Conservation (phyloP, 352 stramenopile species). For the Pythium pyrilobum region DNA sequence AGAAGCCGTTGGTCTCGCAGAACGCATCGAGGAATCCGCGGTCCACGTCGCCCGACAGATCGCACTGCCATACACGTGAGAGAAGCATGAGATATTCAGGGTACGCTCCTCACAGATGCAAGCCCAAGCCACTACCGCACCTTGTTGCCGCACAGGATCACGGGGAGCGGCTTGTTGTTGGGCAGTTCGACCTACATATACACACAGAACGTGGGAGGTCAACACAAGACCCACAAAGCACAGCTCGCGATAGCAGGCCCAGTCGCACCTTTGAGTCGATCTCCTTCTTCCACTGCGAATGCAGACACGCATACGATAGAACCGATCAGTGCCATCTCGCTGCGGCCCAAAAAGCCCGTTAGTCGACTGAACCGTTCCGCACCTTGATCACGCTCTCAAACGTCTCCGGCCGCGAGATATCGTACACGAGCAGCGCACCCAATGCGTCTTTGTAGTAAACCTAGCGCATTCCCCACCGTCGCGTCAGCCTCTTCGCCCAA, state of each 20-base stretch:
- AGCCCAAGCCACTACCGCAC: conserved; percentile 22
- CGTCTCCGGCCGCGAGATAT: conserved; percentile 88
- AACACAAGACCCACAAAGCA: too few relatives aligned
- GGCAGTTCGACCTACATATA: conserved; percentile 64
- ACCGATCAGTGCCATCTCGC: not conserved
- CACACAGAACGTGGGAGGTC: not conserved
- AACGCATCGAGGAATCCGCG: conserved; percentile 81
- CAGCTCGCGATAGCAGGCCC: too few relatives aligned
- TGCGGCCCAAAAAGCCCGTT: not conserved
- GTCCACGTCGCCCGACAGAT: conserved; percentile 78
- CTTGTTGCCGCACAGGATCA: conserved; percentile 93
- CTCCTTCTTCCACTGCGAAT: conserved; percentile 91
- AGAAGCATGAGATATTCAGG: not conserved
- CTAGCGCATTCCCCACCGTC: conserved; percentile 4
- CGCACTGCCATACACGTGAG: conserved; percentile 43
- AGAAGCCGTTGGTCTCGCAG: conserved; percentile 88
- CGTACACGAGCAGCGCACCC: conserved; percentile 90
- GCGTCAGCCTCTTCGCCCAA: not conserved
- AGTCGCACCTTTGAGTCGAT: conserved; percentile 85
- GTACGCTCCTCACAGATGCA: too few relatives aligned
- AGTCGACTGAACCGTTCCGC: not conserved
- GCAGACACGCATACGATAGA: not conserved
- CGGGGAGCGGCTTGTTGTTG: conserved; percentile 87
- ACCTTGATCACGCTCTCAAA: conserved; percentile 89
- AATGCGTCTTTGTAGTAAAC: conserved; percentile 94